phyloP scores from a whole-genome alignment of 2,329 filamentous ascomycete genomes.

The Aschersonia sp. region DNA sequence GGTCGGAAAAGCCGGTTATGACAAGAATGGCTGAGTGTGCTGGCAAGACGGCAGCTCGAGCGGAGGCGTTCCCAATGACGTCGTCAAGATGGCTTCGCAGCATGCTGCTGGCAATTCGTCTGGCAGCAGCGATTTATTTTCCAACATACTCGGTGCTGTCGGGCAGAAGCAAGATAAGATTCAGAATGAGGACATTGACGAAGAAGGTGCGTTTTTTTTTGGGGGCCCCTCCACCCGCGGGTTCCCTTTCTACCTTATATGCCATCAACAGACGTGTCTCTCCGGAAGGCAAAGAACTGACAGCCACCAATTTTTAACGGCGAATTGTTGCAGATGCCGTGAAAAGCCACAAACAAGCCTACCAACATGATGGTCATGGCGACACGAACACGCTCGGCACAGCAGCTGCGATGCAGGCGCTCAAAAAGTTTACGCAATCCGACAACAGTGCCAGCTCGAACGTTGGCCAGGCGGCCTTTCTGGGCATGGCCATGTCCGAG shows the following conservation, averaged over 20 bases:
- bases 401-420: slow-evolving; percentile 66
- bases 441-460: slow-evolving; percentile 29
- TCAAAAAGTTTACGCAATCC: slow-evolving; percentile 62
- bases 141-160: slow-evolving; percentile 29
- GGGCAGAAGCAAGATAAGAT: slow-evolving; percentile 33
- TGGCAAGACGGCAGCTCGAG: slow-evolving; percentile 6
- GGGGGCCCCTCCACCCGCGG: no score
- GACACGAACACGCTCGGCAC: slow-evolving; percentile 44
- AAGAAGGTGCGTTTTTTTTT: slow-evolving; percentile 25
- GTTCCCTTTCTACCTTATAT: no score
- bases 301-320: background rate
- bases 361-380: slow-evolving; percentile 33
- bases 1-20: no score
- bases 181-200: slow-evolving; percentile 31
- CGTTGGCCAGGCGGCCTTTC: slow-evolving; percentile 59
- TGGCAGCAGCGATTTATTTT: slow-evolving; percentile 33
- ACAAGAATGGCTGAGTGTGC: background rate
- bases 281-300: no score
- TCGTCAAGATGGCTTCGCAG: slow-evolving; percentile 31
- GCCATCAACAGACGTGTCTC: no score
- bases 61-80: slow-evolving; percentile 26
- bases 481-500: slow-evolving; percentile 78
- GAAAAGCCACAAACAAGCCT: slow-evolving; percentile 61
- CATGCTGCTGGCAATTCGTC: slow-evolving; percentile 31
- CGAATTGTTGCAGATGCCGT: slow-evolving; percentile 40